Evolutionary conservation across 306 rosid genomes (phyloP).

Genomic region (Casuarina cunninghamiana): DNA sequence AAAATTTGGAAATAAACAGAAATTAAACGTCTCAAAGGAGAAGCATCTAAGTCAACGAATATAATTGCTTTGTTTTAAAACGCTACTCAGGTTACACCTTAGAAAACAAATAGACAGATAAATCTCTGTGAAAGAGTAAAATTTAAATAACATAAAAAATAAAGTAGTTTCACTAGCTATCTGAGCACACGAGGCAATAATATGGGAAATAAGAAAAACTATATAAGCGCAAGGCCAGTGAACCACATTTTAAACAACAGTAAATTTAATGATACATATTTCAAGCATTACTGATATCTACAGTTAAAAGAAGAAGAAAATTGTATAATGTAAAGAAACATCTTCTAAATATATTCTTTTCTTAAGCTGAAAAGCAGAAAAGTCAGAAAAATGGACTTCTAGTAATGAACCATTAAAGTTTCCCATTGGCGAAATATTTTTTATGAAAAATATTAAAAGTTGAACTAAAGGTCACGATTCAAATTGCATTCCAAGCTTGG

Average conservation of each 20-base stretch:
- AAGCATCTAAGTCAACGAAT: neutral
- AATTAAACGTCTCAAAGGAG: neutral
- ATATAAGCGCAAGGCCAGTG: neutral
- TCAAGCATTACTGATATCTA: neutral
- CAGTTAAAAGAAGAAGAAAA: neutral
- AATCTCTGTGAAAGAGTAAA: no score
- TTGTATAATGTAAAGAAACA: neutral
- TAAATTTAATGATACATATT: neutral
- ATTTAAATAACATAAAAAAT: no score
- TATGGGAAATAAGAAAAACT: no score
- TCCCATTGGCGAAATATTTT: neutral
- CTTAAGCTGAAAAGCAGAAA: neutral
- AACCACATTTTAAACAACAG: neutral
- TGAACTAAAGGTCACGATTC: neutral
- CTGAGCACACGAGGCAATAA: no score
- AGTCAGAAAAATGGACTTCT: neutral
- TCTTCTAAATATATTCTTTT: neutral
- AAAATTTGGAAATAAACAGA: neutral
- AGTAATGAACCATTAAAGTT: neutral
- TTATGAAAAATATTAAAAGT: neutral
- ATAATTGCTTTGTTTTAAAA: neutral
- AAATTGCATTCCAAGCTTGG: neutral
- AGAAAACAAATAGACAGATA: no score
- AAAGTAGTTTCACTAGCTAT: no score
- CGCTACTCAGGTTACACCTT: no score